Base-by-base conservation (phyloP, 1,284 basidiomycete genomes). In the Gymnopus androsaceus region DNA sequence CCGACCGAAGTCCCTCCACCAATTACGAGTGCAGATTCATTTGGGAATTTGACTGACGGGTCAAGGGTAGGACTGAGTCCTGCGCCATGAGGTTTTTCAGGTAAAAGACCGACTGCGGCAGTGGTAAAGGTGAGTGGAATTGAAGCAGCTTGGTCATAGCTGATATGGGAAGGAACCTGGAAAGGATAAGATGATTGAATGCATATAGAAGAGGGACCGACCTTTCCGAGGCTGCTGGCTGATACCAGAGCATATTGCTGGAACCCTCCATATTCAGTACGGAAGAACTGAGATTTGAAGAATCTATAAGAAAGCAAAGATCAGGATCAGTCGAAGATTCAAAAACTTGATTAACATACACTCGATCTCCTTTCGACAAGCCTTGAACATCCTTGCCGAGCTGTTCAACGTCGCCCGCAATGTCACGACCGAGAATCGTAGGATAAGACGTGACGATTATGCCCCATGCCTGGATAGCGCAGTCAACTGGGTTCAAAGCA, bases 341-440 rank as follows among this genome's bases (percentile, higher is more conserved):
- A 25, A 19, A 4, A 11, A 30, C n/a, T n/a, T n/a, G n/a, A n/a
- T 38, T 45, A 23, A 67, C 77, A 62, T 66, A 83, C 81, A 88
- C 80, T 64, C 77, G 73, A 64, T 88, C 83, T 1, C 85, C 85
- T 37, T 79, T 74, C 42, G 71, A 68, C 62, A 84, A 73, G 37
- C 70, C 67, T 1, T 72, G 70, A 14, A 85, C 82, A 1, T 73
- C 78, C 47, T 73, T 72, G 4, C 84, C 85, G 30, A 87, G 66
- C 45, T 74, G 71, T 25, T 77, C 78, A 19, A 88, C 78, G 4
- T 76, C 70, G 11, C 87, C 87, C 30, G 80, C 77, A 50, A 77
- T 77, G 62, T 90, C 87, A n/a, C 71, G 73, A 4, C 87, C 87
- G 7, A 84, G 66, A 4, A 81, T 68, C 8, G 74, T 70, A 7